Evolutionary conservation across 2,329 filamentous ascomycete genomes (phyloP), one percentile per base, ranked within the genome.

Genomic region (Aureobasidium subglaciale): DNA sequence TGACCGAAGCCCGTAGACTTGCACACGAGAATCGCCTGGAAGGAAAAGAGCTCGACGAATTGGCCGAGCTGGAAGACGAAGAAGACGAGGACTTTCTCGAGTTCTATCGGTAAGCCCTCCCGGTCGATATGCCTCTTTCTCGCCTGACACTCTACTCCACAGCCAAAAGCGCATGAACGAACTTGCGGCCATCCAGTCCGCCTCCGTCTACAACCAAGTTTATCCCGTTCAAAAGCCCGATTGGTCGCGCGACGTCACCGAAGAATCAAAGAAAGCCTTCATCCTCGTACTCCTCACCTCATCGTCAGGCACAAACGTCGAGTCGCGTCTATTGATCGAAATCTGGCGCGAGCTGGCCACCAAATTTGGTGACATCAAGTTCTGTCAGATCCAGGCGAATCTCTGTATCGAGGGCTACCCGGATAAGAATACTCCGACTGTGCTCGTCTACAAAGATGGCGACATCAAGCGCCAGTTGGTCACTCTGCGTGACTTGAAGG

Each of bases 321-420:
- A 97, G 72, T 95, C 90, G 3, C 81, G 87, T 58, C 77, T 96
- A 3, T 73, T 97, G 63, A 84, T 85, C 1, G 87, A 95, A 67
- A 77, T 96, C 18, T 99, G 92, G 91, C 79, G 86, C 32, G 84
- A 90, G 65, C 80, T 93, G 37, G 92, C 93, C 1, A 74, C 73
- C 58, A 90, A 92, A 65, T 99, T 90, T 67, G 90, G 90, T 18
- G 92, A 99, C 61, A 77, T 99, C 70, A 99, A 99, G 73, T 99
- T 99, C 72, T 97, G 92, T 70, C 89, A 97, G 74, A 97, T 99
- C 63, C 82, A 86, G 63, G 93, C 86, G 6, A 85, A 90, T 67
- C 83, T 96, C 74, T 96, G 93, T 57, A 96, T 99, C 63, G 93
- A 97, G 70, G 90, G 90, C 37, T 99, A 99, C 70, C 93, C 93